A percentile compares a stretch with the other conserved stretches of the same genome.
phyloP scores from a whole-genome alignment of 1,284 basidiomycete genomes.

The Melampsora larici-populina region DNA sequence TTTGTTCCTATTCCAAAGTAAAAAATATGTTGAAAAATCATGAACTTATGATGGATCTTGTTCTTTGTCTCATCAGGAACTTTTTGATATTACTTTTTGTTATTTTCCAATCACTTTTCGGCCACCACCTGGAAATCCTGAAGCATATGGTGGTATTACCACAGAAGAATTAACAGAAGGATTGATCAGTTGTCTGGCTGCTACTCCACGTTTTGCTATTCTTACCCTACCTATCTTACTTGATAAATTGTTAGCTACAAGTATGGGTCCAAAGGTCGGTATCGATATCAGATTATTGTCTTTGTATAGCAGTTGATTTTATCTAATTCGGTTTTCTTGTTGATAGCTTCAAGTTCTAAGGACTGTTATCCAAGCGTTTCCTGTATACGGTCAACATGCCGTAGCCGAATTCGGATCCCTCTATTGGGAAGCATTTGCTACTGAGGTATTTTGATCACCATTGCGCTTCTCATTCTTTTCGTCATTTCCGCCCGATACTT shows the following conservation, averaged over 20 bases:
- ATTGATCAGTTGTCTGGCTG: slow-evolving; percentile 67
- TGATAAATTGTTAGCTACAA: slow-evolving; percentile 83
- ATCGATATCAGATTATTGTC: not conserved
- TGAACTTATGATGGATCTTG: not conserved
- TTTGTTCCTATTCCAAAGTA: not conserved
- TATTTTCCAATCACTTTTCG: slow-evolving; percentile 99
- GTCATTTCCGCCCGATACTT: not conserved
- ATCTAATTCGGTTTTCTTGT: not conserved
- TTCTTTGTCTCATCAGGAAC: slow-evolving; percentile 60
- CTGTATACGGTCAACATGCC: slow-evolving; percentile 70
- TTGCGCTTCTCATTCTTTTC: not conserved
- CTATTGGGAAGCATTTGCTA: slow-evolving; percentile 79
- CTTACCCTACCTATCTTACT: slow-evolving; percentile 82
- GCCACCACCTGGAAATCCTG: slow-evolving; percentile 85
- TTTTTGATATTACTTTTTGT: slow-evolving; percentile 95
- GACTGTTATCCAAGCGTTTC: slow-evolving; percentile 58
- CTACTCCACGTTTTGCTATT: slow-evolving; percentile 76
- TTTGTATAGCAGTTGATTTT: not conserved
- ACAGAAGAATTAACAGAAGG: slow-evolving; percentile 76
- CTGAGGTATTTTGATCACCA: slow-evolving; percentile 64
- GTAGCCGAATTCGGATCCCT: slow-evolving; percentile 66
- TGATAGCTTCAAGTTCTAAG: slow-evolving; percentile 21
- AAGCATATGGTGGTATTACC: slow-evolving; percentile 71
- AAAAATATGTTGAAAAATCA: not conserved
- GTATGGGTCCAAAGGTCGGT: slow-evolving; percentile 67